Conservation (phyloP, 768 basidiomycete genomes). For the Dendrothele bispora region DNA sequence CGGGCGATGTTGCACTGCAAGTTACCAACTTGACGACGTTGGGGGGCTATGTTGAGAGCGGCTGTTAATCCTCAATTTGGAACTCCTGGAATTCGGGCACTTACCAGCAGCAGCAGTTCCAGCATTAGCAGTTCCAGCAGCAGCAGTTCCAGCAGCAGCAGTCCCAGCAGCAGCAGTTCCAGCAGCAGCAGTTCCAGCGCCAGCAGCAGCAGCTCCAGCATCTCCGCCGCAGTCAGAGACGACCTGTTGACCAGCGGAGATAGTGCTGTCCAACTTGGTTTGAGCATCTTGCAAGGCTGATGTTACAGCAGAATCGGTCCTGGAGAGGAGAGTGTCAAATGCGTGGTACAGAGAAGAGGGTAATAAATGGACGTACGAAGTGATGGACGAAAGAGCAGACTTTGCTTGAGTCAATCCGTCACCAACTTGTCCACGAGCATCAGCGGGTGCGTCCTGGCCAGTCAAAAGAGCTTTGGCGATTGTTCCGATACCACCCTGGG, state of each 20-base stretch:
- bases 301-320: background rate
- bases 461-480: conserved; percentile 16
- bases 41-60: too few relatives aligned
- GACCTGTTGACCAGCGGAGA: conserved; percentile 3
- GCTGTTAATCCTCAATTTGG: too few relatives aligned
- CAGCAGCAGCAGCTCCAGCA: background rate
- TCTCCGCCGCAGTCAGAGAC: background rate
- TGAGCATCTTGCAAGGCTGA: background rate
- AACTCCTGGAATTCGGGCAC: too few relatives aligned
- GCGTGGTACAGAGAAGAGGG: background rate
- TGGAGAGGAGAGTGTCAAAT: background rate
- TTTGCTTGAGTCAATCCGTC: conserved; percentile 12
- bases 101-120: too few relatives aligned
- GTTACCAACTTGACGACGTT: conserved; percentile 29
- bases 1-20: conserved; percentile 32
- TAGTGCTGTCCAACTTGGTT: background rate
- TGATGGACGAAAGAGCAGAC: conserved; percentile 12
- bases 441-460: conserved; percentile 10
- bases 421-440: conserved; percentile 10
- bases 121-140: too few relatives aligned
- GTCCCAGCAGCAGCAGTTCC: too few relatives aligned
- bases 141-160: too few relatives aligned
- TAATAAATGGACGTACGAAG: background rate
- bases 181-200: too few relatives aligned
- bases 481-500: conserved; percentile 9